A percentile compares a stretch with the other conserved stretches of the same genome.
phyloP scores from a whole-genome alignment of 2,329 filamentous ascomycete genomes.

The Cucurbitaria berberidis region DNA sequence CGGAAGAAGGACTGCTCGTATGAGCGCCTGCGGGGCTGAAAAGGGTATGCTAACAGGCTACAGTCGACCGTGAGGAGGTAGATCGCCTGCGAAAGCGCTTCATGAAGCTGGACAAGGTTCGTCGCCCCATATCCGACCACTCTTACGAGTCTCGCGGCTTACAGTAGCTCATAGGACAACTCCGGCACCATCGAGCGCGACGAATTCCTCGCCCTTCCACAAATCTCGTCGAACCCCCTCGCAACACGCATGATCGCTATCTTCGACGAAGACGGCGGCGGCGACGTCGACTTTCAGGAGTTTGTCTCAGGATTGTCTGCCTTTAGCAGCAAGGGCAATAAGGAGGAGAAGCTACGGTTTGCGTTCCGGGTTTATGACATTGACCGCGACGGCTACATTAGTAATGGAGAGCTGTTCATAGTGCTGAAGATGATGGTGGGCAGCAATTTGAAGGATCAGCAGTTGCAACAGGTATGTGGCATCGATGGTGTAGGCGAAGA shows the following conservation, averaged over 20 bases:
- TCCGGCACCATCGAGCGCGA: slow-evolving; percentile 98
- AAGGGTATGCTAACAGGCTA: slow-evolving; percentile 31
- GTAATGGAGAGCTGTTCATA: slow-evolving; percentile 98
- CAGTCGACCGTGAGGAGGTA: slow-evolving; percentile 96
- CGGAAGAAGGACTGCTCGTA: slow-evolving; percentile 22
- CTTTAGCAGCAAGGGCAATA: slow-evolving; percentile 97
- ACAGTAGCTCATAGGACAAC: slow-evolving; percentile 74
- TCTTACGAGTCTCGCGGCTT: neutral
- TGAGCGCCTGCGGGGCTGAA: slow-evolving; percentile 37
- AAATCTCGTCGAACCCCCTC: slow-evolving; percentile 96
- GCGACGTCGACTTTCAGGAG: slow-evolving; percentile 98
- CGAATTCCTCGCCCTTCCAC: slow-evolving; percentile 94
- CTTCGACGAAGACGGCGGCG: slow-evolving; percentile 97
- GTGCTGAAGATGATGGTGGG: slow-evolving; percentile 99
- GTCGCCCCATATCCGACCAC: slow-evolving; percentile 15
- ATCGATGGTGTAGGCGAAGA: neutral
- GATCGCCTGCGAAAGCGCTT: slow-evolving; percentile 95
- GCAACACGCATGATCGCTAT: slow-evolving; percentile 99
- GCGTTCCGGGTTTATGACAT: slow-evolving; percentile 99
- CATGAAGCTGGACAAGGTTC: slow-evolving; percentile 98
- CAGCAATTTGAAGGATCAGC: slow-evolving; percentile 98
- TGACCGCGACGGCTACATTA: slow-evolving; percentile 97
- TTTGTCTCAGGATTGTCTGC: slow-evolving; percentile 95
- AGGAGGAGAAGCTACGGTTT: slow-evolving; percentile 97
- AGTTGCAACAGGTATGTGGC: slow-evolving; percentile 76